Evolutionary conservation across 495 filamentous ascomycete species (phyloP).

Genomic region (Astrocystis sublimbata): DNA sequence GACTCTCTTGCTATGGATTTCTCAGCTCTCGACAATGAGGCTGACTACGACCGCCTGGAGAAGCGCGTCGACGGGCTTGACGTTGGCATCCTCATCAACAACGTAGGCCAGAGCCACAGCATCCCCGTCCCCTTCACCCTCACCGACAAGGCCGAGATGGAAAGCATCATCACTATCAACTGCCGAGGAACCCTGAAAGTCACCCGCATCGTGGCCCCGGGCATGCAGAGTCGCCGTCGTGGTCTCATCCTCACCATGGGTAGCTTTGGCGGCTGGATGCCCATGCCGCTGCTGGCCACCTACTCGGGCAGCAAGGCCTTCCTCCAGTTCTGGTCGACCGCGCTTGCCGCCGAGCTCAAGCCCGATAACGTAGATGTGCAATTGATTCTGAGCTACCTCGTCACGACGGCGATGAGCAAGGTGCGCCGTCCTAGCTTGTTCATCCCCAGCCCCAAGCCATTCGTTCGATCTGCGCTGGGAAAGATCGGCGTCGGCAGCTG

Average conservation of each 20-base stretch:
- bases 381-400: constrained; percentile 84
- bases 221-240: constrained; percentile 76
- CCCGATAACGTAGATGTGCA: constrained; percentile 79
- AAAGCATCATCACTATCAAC: constrained; percentile 92
- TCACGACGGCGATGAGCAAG: constrained; percentile 96
- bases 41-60: constrained; percentile 73
- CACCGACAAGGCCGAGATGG: constrained; percentile 75
- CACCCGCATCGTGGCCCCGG: constrained; percentile 80
- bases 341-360: constrained; percentile 80
- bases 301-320: constrained; percentile 99
- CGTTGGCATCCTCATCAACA: constrained; percentile 90
- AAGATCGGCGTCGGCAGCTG: constrained; percentile 82
- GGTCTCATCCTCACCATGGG: constrained; percentile 97
- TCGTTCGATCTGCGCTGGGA: constrained; percentile 74
- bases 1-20: constrained; percentile 91
- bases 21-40: constrained; percentile 63
- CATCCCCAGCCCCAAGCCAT: constrained; percentile 78
- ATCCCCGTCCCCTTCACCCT: constrained; percentile 88
- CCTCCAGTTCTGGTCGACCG: constrained; percentile 91
- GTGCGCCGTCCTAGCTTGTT: constrained; percentile 71
- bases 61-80: constrained; percentile 69
- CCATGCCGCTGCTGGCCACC: constrained; percentile 89
- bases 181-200: constrained; percentile 83
- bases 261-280: constrained; percentile 86
- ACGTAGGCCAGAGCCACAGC: constrained; percentile 90